Conservation (phyloP, 331 rosid genomes). For the Prunus yedoensis region DNA sequence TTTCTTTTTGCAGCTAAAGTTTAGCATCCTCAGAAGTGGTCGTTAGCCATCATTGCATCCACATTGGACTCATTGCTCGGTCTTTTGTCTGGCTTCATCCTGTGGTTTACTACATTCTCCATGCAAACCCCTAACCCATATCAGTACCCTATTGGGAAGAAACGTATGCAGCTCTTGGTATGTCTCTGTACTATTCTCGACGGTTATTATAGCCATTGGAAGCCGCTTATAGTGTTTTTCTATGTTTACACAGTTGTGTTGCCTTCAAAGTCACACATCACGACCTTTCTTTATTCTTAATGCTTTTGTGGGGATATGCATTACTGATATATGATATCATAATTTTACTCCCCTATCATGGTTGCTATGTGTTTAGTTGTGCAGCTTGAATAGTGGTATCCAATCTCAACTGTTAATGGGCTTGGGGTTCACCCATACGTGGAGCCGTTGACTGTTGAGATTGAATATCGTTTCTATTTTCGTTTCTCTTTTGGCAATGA, state of each 20-base stretch:
- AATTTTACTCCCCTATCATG: background rate
- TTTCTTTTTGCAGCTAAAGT: constrained; percentile 87
- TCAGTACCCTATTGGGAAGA: constrained; percentile 96
- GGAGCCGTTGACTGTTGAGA: background rate
- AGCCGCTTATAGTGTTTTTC: background rate
- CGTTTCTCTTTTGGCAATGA: background rate
- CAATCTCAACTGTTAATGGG: background rate
- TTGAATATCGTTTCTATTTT: background rate
- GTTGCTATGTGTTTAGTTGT: background rate
- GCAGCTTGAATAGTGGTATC: background rate
- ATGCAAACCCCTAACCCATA: constrained; percentile 97
- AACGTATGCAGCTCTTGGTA: constrained; percentile 95
- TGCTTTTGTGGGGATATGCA: too few species aligned
- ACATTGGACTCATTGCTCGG: constrained; percentile 95
- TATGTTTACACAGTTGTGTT: background rate
- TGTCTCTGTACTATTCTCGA: constrained; percentile 26
- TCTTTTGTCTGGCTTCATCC: constrained; percentile 91
- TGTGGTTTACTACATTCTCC: constrained; percentile 99
- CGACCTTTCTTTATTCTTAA: too few species aligned
- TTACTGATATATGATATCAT: background rate
- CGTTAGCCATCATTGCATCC: constrained; percentile 92
- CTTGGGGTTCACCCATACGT: background rate
- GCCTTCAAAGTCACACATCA: background rate
- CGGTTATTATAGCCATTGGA: background rate
- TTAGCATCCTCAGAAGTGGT: constrained; percentile 90